These are phyloP conservation scores for Calonectria ilicicola DNA, from an alignment of 2,329 filamentous ascomycete species.

Conservation along the genomic window DNA sequence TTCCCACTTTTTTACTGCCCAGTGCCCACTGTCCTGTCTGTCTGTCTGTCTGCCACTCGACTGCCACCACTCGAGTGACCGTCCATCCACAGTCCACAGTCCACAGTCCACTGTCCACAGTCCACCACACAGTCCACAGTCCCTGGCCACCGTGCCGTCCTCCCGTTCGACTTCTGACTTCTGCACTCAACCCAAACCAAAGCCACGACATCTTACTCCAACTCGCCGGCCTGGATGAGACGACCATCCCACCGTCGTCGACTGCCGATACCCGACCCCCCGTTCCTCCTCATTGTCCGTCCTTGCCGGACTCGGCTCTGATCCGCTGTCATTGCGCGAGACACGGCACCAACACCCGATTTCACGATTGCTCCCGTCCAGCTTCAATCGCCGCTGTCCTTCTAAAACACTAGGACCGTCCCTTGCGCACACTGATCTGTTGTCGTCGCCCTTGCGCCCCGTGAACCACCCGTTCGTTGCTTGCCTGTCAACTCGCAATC, in stretches of 20 bases:
- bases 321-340: slow-evolving; percentile 17
- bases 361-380: not conserved
- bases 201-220: slow-evolving; percentile 11
- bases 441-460: not conserved
- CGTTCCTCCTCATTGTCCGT: slow-evolving; percentile 5
- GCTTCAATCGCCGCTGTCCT: not conserved
- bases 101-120: not conserved
- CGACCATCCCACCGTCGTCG: slow-evolving; percentile 8
- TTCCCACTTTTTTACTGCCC: slow-evolving; percentile 10
- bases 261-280: slow-evolving; percentile 26
- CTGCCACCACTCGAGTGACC: no score
- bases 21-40: no score
- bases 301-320: slow-evolving; percentile 13
- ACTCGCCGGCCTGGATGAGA: slow-evolving; percentile 11
- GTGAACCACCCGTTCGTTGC: not conserved
- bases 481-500: not conserved
- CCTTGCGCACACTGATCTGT: not conserved
- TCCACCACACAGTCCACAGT: not conserved
- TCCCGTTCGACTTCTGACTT: slow-evolving; percentile 11
- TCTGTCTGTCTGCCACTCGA: no score
- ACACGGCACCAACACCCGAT: slow-evolving; percentile 19
- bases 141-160: slow-evolving; percentile 5
- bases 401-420: slow-evolving; percentile 12
- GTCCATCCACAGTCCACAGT: no score
- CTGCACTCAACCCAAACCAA: not conserved